Evolutionary conservation across 805 yeast genomes (phyloP), one percentile per base, ranked within the genome.

Genomic region (Kazachstania bromeliacearum): DNA sequence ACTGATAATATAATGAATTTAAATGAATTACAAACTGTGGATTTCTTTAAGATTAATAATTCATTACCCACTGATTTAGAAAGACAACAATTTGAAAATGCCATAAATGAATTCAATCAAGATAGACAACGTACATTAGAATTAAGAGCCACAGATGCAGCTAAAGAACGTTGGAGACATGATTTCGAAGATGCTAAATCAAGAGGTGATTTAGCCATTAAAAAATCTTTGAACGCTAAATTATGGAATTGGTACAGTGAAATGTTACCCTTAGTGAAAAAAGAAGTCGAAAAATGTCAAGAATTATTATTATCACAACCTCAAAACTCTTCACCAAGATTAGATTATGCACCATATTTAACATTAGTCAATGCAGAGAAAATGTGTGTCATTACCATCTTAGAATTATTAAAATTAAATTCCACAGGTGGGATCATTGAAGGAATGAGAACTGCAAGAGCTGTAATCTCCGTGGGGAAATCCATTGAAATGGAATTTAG

Each of bases 151-250:
- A 66, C 83, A 1, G 88, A 82, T 44, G 88, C 89, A 1, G 94
- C 97, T 0, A 75, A 73, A 43, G 85, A 79, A 50, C 80, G 83
- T 56, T 89, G 98, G 98, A 79, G 75, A 54, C 79, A 77, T 46
- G 88, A 79, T 44, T 80, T 73, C 47, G 94, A 85, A 48, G 76
- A 73, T 36, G 68, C 76, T 51, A 66, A 67, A 39, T 66, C 69
- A 33, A 68, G 79, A 45, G 85, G 85, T 16, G 75, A 68, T 9
- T 51, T 72, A 36, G 56, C 74, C 4, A 57, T 76, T 26, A 71
- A 75, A 31, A 72, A 75, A 39, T 70, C 75, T 9, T 63, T 88
- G 27, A 87, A 85, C 40, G 78, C 77, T 1, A 77, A 77, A 45
- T 62, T 92, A 27, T 92, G 85, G 74, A 73, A 74, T 40, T 92